Evolutionary conservation across 441 rosid species (phyloP), one percentile per base, ranked within the genome.

Genomic region (Adansonia grandidieri): DNA sequence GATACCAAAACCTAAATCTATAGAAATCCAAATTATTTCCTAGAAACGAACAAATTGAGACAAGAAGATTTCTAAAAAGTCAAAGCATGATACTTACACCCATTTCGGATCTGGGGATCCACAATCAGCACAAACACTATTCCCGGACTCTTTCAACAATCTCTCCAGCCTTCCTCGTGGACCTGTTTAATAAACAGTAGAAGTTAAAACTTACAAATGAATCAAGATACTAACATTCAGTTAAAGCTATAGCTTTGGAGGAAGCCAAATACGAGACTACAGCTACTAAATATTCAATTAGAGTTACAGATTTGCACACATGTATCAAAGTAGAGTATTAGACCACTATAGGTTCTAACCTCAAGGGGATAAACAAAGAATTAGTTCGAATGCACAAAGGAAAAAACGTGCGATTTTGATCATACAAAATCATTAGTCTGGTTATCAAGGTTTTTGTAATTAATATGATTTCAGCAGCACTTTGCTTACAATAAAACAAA

Each of bases 41-140:
- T 32, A 17, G 17, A 73, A 56, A 56, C 24, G 8, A 17, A 72
- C 22, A 71, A 54, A 53, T 1, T n/a, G 37, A 44, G 28, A 47
- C 24, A 14, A 60, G 67, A 58, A 56, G 37, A 48, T 24, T n/a
- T 62, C 17, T 9, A 75, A 47, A 47, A 2, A 24, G 19, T 77
- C 20, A 17, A 69, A 68, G 74, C 40, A 42, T 50, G 67, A 80
- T 62, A 88, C 98, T 91, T 90, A 96, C 99, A 89, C 99, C 99
- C 98, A 96, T 89, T 94, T 96, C 2, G 99, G 99, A 81, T 94
- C 98, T 7, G 98, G 91, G 65, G 95, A 84, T 70, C 95, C 99
- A 84, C 99, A 96, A 84, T 96, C 99, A 77, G 99, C 99, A 86
- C 99, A 96, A 79, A 42, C 58, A 32, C 68, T 84, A 77, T 96